A percentile compares a stretch with the other conserved stretches of the same genome.
These are phyloP conservation scores for Grammothele lineata DNA, from an alignment of 768 basidiomycete species.

Conservation along the genomic window DNA sequence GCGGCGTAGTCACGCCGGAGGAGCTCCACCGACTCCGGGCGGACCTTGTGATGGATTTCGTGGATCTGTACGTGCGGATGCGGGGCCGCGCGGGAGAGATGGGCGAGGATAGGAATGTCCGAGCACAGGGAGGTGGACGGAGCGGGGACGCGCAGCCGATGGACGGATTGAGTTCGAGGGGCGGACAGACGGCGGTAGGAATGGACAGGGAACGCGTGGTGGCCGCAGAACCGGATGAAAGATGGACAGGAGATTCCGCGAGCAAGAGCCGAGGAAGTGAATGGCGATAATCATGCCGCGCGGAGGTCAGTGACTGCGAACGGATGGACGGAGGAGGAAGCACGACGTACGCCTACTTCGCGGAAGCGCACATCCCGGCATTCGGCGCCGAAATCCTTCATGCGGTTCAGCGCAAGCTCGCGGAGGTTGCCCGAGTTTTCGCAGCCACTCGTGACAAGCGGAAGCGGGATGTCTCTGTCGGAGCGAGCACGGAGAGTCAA, in stretches of 20 bases:
- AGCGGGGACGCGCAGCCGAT: too few relatives aligned
- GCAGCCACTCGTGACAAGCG: constrained; percentile 93
- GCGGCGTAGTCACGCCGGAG: constrained; percentile 93
- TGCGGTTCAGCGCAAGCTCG: constrained; percentile 91
- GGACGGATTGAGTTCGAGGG: neutral
- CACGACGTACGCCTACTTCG: constrained; percentile 94
- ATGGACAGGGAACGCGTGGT: neutral
- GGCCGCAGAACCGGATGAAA: neutral
- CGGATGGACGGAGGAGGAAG: too few relatives aligned
- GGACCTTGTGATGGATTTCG: constrained; percentile 97
- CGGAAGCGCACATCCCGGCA: constrained; percentile 97
- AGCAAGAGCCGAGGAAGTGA: neutral
- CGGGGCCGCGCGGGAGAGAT: too few relatives aligned
- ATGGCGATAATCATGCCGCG: constrained; percentile 1
- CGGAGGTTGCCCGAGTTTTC: constrained; percentile 97
- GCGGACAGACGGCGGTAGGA: neutral
- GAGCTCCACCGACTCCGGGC: constrained; percentile 92
- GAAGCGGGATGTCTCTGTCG: constrained; percentile 89
- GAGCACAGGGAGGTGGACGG: neutral
- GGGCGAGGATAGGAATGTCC: too few relatives aligned
- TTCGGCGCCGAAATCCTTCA: constrained; percentile 98
- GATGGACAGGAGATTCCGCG: neutral
- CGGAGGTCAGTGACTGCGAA: neutral
- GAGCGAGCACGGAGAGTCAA: neutral
- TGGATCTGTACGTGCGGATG: constrained; percentile 91